Percentiles rank a stretch among this genome's conserved stretches.
phyloP scores from a whole-genome alignment of 2,329 filamentous ascomycete species.

The Trichoderma koningiopsis region DNA sequence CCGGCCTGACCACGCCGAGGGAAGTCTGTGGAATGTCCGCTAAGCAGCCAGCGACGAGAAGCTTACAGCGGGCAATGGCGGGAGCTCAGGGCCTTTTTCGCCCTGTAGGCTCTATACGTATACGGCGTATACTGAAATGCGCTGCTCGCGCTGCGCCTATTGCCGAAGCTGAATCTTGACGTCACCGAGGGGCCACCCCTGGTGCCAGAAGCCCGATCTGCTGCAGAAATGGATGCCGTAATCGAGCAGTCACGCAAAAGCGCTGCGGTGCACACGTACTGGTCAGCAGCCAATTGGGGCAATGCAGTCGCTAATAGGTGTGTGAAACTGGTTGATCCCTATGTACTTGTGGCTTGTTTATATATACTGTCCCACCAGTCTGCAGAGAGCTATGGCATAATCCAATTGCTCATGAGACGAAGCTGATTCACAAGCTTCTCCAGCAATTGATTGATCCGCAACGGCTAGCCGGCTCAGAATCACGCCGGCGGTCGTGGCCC shows the following conservation, averaged over 20 bases:
- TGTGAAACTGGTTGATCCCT: neutral
- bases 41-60: neutral
- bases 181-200: slow-evolving; percentile 14
- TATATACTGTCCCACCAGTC: neutral
- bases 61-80: slow-evolving; percentile 1
- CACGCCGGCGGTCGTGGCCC: neutral
- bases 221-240: neutral
- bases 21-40: slow-evolving; percentile 14
- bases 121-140: neutral
- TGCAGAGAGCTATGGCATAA: neutral
- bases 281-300: neutral
- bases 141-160: neutral
- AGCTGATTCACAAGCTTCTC: neutral
- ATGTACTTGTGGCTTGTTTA: too few relatives aligned
- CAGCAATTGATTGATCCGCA: neutral
- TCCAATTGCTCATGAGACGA: neutral
- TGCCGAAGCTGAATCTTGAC: slow-evolving; percentile 8
- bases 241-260: neutral
- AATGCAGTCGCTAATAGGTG: neutral
- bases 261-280: neutral
- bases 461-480: neutral
- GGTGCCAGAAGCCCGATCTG: neutral
- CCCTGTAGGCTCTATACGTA: too few relatives aligned
- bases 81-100: neutral
- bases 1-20: neutral